Percentiles rank a stretch among this genome's conserved stretches.
Evolutionary conservation across 1,284 basidiomycete genomes (phyloP).

Genomic region (Microbotryum violaceum): DNA sequence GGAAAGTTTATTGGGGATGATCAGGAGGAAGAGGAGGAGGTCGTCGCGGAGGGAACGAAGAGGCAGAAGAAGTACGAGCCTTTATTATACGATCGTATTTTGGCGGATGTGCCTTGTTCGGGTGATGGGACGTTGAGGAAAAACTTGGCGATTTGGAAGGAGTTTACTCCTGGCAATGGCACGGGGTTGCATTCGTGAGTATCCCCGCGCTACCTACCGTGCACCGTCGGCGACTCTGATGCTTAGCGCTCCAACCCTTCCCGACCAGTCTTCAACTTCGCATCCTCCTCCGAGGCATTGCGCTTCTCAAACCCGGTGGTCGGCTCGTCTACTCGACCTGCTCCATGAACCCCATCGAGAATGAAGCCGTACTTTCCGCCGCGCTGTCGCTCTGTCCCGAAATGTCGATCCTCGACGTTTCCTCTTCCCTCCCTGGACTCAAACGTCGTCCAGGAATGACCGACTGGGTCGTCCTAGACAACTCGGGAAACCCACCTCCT

Average conservation of each 20-base stretch:
- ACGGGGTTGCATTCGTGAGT: slow-evolving; percentile 79
- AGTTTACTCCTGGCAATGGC: slow-evolving; percentile 80
- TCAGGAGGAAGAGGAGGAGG: slow-evolving; percentile 19
- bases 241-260: neutral
- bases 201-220: neutral
- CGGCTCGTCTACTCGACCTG: slow-evolving; percentile 97
- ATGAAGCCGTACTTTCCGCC: slow-evolving; percentile 90
- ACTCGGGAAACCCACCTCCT: slow-evolving; percentile 28
- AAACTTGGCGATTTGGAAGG: slow-evolving; percentile 91
- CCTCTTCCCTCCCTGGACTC: slow-evolving; percentile 61
- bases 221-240: no score
- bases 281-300: slow-evolving; percentile 86
- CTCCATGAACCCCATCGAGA: slow-evolving; percentile 93
- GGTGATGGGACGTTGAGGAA: slow-evolving; percentile 95
- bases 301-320: slow-evolving; percentile 74
- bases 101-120: slow-evolving; percentile 96
- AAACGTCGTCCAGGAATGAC: slow-evolving; percentile 66
- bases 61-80: slow-evolving; percentile 37
- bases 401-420: slow-evolving; percentile 75
- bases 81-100: slow-evolving; percentile 82
- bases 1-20: slow-evolving; percentile 18
- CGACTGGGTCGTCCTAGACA: slow-evolving; percentile 58
- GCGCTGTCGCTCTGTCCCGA: slow-evolving; percentile 65
- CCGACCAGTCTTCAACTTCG: slow-evolving; percentile 70
- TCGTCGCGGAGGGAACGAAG: slow-evolving; percentile 13